Base-by-base conservation (phyloP, 2,329 filamentous ascomycete species). In the Thielaviopsis ethacetica region DNA sequence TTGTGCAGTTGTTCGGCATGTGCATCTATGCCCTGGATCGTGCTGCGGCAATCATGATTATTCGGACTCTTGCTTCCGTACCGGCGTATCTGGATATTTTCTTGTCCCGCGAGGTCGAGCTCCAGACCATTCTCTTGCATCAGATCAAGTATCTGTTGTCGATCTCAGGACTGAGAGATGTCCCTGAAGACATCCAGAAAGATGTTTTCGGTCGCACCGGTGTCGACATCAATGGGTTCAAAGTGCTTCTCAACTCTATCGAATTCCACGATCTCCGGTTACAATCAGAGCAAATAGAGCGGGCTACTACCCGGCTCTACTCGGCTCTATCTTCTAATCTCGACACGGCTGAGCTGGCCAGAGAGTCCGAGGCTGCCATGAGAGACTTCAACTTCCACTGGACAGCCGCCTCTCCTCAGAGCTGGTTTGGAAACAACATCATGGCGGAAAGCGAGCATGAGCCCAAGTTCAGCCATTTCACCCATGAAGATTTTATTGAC, bases 1-100 rank as follows among this genome's bases (percentile, higher is more conserved):
- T 73, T n/a, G 66, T 63, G 52, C 67, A 70, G 19, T 58, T 78
- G 1, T 65, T 78, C 26, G 71, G 75, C 53, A 67, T 71, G 27
- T 75, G 73, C 59, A 67, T 76, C 10, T 65, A 68, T 49, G 66
- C 68, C 2, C 63, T 76, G 19, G 75, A 78, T 61, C 55, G 59
- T 19, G 27, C 27, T 5, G 54, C 54, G 12, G 62, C 61, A 21
- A 41, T 53, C 24, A 60, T 57, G 21, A 51, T 63, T 13, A 34
- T 63, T 7, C 59, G 61, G 7, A 30, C 57, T 12, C 53, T 63
- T 9, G 49, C 58, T 2, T 21, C 57, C 13, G 34, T 55, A 10
- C 61, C 59, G 5, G 21, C 30, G 19, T 19, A 52, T n/a, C 24
- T 63, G 10, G 53, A 56, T 13, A n/a, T 27, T 5, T 51, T 63